These are phyloP conservation scores for Xylaria digitata DNA, from an alignment of 2,329 filamentous ascomycete species.

Conservation along the genomic window DNA sequence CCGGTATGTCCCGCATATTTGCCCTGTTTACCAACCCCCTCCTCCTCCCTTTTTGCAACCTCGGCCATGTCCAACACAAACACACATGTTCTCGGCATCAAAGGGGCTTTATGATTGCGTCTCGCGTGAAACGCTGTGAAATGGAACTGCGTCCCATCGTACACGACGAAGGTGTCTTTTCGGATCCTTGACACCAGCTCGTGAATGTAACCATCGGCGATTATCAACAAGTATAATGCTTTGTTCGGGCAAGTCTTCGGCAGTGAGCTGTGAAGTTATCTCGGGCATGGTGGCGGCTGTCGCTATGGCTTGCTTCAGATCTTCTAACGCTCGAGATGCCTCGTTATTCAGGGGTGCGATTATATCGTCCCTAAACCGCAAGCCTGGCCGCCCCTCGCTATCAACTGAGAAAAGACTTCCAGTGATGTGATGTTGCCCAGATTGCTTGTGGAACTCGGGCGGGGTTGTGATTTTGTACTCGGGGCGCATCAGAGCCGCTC, in stretches of 20 bases:
- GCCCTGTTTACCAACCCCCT: neutral
- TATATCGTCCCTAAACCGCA: conserved; percentile 52
- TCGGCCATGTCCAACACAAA: neutral
- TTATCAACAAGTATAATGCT: conserved; percentile 52
- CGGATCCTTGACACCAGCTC: conserved; percentile 50
- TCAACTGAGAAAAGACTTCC: conserved; percentile 16
- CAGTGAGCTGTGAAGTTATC: conserved; percentile 43
- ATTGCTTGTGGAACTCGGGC: conserved; percentile 16
- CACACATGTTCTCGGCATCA: neutral
- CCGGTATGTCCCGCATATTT: no score
- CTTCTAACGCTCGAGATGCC: conserved; percentile 42
- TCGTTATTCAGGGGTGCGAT: conserved; percentile 44
- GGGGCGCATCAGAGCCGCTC: conserved; percentile 7
- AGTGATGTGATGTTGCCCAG: conserved; percentile 1
- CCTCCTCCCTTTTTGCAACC: neutral
- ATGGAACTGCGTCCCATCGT: conserved; percentile 51
- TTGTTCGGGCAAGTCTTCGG: conserved; percentile 45
- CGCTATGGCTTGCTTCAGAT: conserved; percentile 43
- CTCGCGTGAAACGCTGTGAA: conserved; percentile 23
- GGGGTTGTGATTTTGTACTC: conserved; percentile 26
- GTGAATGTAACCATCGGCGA: conserved; percentile 52
- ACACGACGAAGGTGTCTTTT: conserved; percentile 52
- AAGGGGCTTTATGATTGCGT: neutral
- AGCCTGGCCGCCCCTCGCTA: conserved; percentile 6
- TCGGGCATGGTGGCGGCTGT: conserved; percentile 30